These are phyloP conservation scores for Leishmania guyanensis DNA, from an alignment of 208 protist species.

Conservation along the genomic window DNA sequence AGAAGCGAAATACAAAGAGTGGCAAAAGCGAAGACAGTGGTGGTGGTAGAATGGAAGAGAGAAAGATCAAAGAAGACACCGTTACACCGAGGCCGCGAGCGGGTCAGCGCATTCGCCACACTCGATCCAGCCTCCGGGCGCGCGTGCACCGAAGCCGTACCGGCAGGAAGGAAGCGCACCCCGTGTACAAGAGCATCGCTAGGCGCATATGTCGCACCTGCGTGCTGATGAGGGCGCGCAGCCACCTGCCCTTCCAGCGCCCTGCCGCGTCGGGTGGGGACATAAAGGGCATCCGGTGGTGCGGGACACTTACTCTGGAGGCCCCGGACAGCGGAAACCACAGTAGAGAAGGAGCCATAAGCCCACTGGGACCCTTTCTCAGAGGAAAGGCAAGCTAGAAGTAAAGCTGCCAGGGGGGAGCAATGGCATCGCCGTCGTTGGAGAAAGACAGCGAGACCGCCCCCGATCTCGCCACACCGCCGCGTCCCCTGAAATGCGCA, in stretches of 20 bases:
- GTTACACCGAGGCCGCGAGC: not conserved
- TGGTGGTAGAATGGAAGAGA: not conserved
- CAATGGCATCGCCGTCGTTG: too few relatives aligned
- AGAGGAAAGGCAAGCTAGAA: too few relatives aligned
- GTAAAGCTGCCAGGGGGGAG: not conserved
- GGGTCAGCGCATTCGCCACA: not conserved
- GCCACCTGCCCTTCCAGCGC: not conserved
- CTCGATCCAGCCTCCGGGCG: not conserved
- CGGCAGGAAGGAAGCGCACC: not conserved
- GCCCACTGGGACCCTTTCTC: not conserved
- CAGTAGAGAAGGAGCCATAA: not conserved
- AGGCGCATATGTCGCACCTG: not conserved
- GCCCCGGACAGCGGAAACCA: not conserved
- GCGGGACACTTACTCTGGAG: not conserved
- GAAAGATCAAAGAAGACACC: not conserved
- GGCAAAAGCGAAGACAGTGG: too few relatives aligned
- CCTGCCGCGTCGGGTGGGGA: too few relatives aligned
- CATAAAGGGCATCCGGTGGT: not conserved
- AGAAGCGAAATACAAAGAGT: too few relatives aligned
- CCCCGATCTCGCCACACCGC: too few relatives aligned
- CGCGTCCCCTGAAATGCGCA: too few relatives aligned
- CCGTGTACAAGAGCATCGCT: not conserved
- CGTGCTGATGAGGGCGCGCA: not conserved
- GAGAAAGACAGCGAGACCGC: too few relatives aligned
- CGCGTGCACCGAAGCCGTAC: not conserved